These are phyloP conservation scores for Tetrahymena malaccensis DNA, from an alignment of 73 alveolate species.

Conservation along the genomic window DNA sequence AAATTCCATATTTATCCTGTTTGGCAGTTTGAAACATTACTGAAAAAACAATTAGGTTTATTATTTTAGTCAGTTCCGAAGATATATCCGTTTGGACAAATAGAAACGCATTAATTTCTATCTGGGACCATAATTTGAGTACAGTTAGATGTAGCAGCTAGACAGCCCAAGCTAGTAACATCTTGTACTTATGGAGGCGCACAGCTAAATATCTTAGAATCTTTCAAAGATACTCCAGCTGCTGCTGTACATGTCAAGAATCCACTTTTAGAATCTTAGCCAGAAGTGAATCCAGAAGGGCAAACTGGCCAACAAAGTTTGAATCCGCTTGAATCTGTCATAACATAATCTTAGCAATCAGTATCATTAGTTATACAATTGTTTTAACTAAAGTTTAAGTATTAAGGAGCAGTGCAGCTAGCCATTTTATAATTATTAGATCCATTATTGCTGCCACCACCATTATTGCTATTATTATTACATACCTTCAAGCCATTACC, in stretches of 20 bases:
- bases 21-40: background rate
- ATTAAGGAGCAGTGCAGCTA: background rate
- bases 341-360: background rate
- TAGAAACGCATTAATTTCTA: background rate
- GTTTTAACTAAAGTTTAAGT: background rate
- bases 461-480: background rate
- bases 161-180: background rate
- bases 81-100: background rate
- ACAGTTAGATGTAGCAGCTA: background rate
- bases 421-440: background rate
- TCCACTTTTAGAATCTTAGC: background rate
- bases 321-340: background rate
- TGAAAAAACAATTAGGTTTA: background rate
- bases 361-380: background rate
- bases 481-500: background rate
- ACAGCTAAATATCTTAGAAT: background rate
- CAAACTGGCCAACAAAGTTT: background rate
- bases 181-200: background rate
- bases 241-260: background rate
- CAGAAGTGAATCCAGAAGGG: background rate
- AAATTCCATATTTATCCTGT: background rate
- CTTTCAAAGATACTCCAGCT: background rate
- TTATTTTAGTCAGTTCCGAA: background rate
- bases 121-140: background rate
- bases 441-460: no score